These are phyloP conservation scores for Aspergillus pseudotamarii DNA, from an alignment of 2,329 filamentous ascomycete species.

Conservation along the genomic window DNA sequence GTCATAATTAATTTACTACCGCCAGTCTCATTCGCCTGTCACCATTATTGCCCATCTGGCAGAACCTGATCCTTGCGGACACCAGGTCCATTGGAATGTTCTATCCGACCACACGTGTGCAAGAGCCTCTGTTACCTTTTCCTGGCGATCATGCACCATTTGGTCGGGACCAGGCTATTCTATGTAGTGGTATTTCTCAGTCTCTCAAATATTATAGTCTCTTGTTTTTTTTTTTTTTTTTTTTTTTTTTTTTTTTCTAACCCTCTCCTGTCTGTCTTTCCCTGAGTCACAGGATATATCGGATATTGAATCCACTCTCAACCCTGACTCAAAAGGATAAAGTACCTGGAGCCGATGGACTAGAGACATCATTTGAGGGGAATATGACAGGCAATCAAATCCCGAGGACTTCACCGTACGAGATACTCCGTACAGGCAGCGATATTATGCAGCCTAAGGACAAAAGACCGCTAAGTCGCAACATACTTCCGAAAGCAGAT, in stretches of 20 bases:
- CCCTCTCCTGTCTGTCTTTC: not conserved
- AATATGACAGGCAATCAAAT: not conserved
- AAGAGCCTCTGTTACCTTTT: slow-evolving; percentile 4
- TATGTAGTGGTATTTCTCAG: not conserved
- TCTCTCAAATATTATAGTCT: not conserved
- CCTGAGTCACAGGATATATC: not conserved
- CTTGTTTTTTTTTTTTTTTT: not conserved
- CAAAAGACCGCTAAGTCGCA: not conserved
- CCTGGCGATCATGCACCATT: slow-evolving; percentile 10
- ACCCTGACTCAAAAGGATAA: not conserved
- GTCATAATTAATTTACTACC: slow-evolving; percentile 2
- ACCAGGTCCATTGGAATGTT: slow-evolving; percentile 9
- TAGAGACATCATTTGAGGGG: not conserved
- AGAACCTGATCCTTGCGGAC: not conserved
- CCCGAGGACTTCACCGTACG: not conserved
- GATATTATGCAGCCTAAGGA: not conserved
- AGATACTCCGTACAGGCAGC: not conserved
- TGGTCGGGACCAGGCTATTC: not conserved
- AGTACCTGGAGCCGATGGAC: not conserved
- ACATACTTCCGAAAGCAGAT: not conserved
- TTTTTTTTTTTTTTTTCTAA: not conserved
- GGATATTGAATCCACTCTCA: not conserved
- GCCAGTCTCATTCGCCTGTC: slow-evolving; percentile 6
- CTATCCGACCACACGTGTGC: slow-evolving; percentile 16
- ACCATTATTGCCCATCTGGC: not conserved